Base-by-base conservation (phyloP, 139 green algal species). In the Microglena sp. region DNA sequence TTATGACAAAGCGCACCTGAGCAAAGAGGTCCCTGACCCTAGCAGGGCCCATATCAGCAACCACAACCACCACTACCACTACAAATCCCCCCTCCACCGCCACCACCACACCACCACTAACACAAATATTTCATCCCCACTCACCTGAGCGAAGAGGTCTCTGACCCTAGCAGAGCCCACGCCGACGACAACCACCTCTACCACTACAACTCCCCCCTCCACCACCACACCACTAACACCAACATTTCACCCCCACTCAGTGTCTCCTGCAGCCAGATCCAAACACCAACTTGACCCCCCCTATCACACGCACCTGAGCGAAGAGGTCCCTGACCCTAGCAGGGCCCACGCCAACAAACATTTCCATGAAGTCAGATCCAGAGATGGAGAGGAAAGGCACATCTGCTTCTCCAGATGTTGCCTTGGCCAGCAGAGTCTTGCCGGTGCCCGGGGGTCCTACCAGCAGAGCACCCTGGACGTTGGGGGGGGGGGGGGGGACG, bases 371-470 rank as follows among this genome's bases (percentile, higher is more conserved):
- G 68, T 89, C 80, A 0, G 75, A 84, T 6, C 87, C 86, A 21
- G 45, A 69, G 33, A 82, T 82, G 54, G 64, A 75, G 31, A 85
- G 64, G 81, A 98, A 98, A 21, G 92, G 92, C 33, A 98, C 93
- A 31, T 80, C 84, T 3, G 93, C 92, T 78, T 98, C 93, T 6
- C 89, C 93, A 15, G 93, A 92, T 5, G 94, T 96, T 0, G 93
- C 92, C 72, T 95, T 96, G 54, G 93, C 93, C 64, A 98, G 84
- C 72, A 97, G 80, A 22, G 92, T 98, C 77, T 97, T 94, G 53
- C 87, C 87, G 2, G 87, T 94, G 55, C 89, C 89, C n/a, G 89
- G 89, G 11, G 89, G 89, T 1, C 89, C 89, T 34, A 95, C 89
- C 29, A 95, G 80, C 32, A 95, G 84, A 4, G 58, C 58, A 29